Conservation (phyloP, 768 basidiomycete species). For the Xerocomellus dryophilus region DNA sequence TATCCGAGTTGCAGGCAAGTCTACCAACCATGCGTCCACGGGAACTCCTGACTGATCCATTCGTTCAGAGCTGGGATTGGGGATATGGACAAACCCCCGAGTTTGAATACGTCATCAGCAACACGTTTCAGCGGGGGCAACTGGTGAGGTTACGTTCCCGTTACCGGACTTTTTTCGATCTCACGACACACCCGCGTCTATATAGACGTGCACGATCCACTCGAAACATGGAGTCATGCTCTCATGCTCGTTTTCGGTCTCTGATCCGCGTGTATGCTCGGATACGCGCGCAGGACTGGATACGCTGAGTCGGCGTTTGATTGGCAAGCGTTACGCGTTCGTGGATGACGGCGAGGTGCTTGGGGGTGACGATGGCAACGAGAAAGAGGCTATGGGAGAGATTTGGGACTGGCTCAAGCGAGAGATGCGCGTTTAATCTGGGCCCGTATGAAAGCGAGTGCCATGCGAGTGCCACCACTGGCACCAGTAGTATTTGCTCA, state of each 20-base stretch:
- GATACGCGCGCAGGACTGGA: neutral
- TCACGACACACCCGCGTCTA: neutral
- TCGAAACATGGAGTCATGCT: constrained; percentile 61
- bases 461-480: too few species aligned
- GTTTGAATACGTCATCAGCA: constrained; percentile 62
- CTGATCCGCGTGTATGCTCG: neutral
- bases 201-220: constrained; percentile 44
- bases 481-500: too few species aligned
- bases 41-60: neutral
- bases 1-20: constrained; percentile 69
- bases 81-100: constrained; percentile 90
- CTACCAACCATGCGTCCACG: neutral
- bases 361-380: neutral
- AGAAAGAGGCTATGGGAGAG: constrained; percentile 11
- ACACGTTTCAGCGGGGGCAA: constrained; percentile 51
- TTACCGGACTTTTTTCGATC: neutral
- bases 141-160: constrained; percentile 36
- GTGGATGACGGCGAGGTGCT: constrained; percentile 26
- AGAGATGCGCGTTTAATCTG: constrained; percentile 19
- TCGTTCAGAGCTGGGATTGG: constrained; percentile 87
- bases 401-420: constrained; percentile 27
- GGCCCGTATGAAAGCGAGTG: too few species aligned
- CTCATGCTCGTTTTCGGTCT: constrained; percentile 11
- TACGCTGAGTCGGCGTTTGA: constrained; percentile 25
- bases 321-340: constrained; percentile 40